Base-by-base conservation (phyloP, 495 filamentous ascomycete species). In the Parathielavia hyrcaniae region DNA sequence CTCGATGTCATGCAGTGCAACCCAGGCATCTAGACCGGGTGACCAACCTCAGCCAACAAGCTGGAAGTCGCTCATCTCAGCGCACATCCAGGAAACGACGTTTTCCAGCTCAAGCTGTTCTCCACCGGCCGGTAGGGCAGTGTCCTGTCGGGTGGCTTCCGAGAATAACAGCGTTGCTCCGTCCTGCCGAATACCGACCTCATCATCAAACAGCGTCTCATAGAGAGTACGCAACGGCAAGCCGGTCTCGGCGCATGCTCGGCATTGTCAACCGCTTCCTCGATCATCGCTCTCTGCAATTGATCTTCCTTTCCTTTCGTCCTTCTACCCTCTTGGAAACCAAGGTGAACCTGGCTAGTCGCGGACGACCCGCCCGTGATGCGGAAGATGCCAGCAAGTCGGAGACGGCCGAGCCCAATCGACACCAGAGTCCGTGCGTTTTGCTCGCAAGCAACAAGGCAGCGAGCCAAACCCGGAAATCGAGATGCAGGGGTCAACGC, bases 141-240 rank as follows among this genome's bases (percentile, higher is more conserved):
- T n/a, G 44, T 23, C 57, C 58, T 55, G 58, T 60, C 58, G 58
- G 58, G 50, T 54, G 51, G 9, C 58, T 60, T 60, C 58, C 58
- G 58, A 60, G 55, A 41, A 36, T 39, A 22, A 23, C 17, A 48
- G 16, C 13, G 38, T 36, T 50, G 30, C 58, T n/a, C n/a, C n/a
- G n/a, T n/a, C n/a, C n/a, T n/a, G n/a, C n/a, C n/a, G n/a, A n/a
- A n/a, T n/a, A n/a, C n/a, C 30, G 45, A 48, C 40, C 50, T 49
- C 41, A 23, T n/a, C n/a, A n/a, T n/a, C n/a, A n/a, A n/a, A n/a
- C n/a, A n/a, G n/a, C n/a, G n/a, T n/a, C n/a, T n/a, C n/a, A n/a
- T n/a, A n/a, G n/a, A n/a, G n/a, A n/a, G n/a, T n/a, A n/a, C n/a
- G n/a, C n/a, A n/a, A n/a, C n/a, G n/a, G n/a, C n/a, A n/a, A n/a